A percentile compares a stretch with the other conserved stretches of the same genome.
Conservation (phyloP, 2,329 filamentous ascomycete genomes). For the Ophiocordyceps camponoti-saundersi region DNA sequence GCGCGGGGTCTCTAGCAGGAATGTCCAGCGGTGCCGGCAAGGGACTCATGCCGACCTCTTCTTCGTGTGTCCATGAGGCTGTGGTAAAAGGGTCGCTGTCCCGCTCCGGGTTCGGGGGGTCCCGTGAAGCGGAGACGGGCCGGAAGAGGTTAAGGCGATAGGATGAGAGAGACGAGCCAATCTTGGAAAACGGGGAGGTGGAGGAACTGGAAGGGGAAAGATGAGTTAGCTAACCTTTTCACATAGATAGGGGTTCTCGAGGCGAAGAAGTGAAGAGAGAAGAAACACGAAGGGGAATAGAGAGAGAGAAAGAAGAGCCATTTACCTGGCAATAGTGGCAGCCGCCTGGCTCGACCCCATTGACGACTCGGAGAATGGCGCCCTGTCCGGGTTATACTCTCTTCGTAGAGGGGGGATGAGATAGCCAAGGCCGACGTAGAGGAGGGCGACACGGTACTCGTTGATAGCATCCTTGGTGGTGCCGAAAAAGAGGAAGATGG, state of each 20-base stretch:
- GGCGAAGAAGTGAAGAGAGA: not conserved
- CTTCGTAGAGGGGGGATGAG: constrained; percentile 23
- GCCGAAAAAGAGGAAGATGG: constrained; percentile 38
- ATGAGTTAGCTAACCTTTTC: not conserved
- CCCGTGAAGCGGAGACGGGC: constrained; percentile 3
- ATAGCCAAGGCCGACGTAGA: constrained; percentile 20
- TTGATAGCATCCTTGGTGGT: constrained; percentile 35
- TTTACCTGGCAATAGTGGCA: not conserved
- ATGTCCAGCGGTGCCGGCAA: not conserved
- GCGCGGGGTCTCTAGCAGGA: not conserved
- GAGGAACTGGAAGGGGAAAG: not conserved
- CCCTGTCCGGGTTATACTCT: constrained; percentile 20
- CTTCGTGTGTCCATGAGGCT: not conserved
- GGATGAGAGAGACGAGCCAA: constrained; percentile 6
- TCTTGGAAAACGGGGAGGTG: not conserved
- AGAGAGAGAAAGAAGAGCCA: not conserved
- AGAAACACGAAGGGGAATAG: not conserved
- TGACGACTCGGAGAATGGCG: constrained; percentile 5
- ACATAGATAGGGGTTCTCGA: too few relatives aligned
- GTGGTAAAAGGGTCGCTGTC: not conserved
- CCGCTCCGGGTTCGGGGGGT: not conserved
- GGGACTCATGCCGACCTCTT: not conserved
- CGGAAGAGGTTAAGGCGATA: constrained; percentile 5
- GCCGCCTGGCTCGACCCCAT: constrained; percentile 5
- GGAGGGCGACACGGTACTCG: constrained; percentile 16